phyloP scores from a whole-genome alignment of 371 early-diverging fungal species.

The Funneliformis caledonium region DNA sequence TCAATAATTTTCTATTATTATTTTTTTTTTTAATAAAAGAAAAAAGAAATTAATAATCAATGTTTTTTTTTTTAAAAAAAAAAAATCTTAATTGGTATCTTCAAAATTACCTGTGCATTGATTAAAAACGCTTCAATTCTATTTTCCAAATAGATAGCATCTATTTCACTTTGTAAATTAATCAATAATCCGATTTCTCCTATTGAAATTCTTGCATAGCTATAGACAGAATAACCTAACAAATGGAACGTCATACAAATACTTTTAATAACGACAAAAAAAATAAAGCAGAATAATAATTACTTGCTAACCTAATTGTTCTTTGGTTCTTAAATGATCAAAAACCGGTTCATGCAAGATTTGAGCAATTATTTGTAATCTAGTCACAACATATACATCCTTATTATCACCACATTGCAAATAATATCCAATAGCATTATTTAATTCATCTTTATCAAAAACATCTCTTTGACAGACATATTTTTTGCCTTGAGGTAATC shows the following conservation, averaged over 20 bases:
- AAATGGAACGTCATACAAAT: no score
- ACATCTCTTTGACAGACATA: constrained; percentile 70
- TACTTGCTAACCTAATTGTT: constrained; percentile 65
- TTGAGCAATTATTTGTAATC: constrained; percentile 73
- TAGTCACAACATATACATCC: constrained; percentile 51
- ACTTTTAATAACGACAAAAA: no score
- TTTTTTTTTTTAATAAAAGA: no score
- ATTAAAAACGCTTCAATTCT: constrained; percentile 81
- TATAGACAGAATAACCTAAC: constrained; percentile 75
- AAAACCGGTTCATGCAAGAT: constrained; percentile 89
- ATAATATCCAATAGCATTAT: constrained; percentile 86
- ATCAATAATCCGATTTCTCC: constrained; percentile 63
- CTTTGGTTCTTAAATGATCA: constrained; percentile 91
- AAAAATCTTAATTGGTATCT: not conserved
- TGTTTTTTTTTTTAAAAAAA: no score
- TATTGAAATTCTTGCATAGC: constrained; percentile 68
- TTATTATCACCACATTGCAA: constrained; percentile 54
- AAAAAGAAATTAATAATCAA: no score
- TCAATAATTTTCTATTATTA: constrained; percentile 51
- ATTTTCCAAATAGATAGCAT: constrained; percentile 79
- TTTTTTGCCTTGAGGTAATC: constrained; percentile 63
- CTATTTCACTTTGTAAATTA: constrained; percentile 86
- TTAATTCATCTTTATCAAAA: constrained; percentile 79
- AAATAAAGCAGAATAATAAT: no score
- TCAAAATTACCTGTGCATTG: constrained; percentile 48